Base-by-base conservation (phyloP, 2,329 filamentous ascomycete genomes). In the Aspergillus sp. region DNA sequence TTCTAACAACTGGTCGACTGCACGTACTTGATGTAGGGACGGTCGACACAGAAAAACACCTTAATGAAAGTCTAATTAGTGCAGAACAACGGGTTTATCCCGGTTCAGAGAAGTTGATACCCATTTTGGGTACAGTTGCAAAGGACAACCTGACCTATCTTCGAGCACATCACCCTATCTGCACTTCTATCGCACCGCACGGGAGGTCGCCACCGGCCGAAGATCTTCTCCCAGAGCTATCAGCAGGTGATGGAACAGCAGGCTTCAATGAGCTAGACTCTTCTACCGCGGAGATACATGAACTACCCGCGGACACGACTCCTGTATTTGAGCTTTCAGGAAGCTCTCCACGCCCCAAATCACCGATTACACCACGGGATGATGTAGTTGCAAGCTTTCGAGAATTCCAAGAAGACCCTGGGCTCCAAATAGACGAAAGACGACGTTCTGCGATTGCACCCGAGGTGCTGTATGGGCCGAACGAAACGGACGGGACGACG, bases 11-110 rank as follows among this genome's bases (percentile, higher is more conserved):
- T 7, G 74, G 72, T 52, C 74, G 79, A 32, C 70, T 87, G 8
- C 78, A 84, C 62, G 80, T 83, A 2, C 72, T 87, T 2, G 84
- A 87, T 69, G 75, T 77, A 32, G 84, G 84, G 1, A 79, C 76
- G 2, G 72, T 84, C 20, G 70, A 76, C 63, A 71, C 70, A 15
- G 66, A 66, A 22, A 63, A 68, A 5, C 66, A 70, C 26, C 56
- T 73, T 17, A 62, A 56, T 26, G 56, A 58, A n/a, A 57, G 61
- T 17, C 52, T 53, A 22, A 34, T 52, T 12, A 48, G 59, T 36
- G 51, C 52, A 32, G 45, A 62, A 26, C 48, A 50, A 30, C 62
- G 62, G n/a, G 65, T 62, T 9, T 69, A 80, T 52, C 80, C 81
- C 4, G 80, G 81, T 4, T 77, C 79, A 2, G 82, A 84, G 58